phyloP scores from a whole-genome alignment of 371 early-diverging fungal genomes.

The Mortierella sp. region DNA sequence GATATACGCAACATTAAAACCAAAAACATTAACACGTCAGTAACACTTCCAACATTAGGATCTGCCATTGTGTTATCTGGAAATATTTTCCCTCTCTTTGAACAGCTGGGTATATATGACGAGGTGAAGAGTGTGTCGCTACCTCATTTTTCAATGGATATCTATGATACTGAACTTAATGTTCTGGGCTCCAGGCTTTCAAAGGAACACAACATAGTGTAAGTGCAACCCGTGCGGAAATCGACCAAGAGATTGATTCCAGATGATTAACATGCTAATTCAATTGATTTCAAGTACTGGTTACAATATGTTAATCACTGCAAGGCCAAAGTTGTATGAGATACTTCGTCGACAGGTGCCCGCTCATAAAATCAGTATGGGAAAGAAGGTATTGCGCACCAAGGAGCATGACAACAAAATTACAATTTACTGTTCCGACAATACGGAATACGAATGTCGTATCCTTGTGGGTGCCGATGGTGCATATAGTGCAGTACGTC shows the following conservation, averaged over 20 bases:
- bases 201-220: no score
- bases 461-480: conserved; percentile 29
- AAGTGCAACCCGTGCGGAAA: no score
- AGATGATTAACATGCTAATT: no score
- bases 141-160: not conserved
- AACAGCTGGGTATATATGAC: not conserved
- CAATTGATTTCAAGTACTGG: not conserved
- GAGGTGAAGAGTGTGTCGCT: not conserved
- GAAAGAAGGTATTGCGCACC: conserved; percentile 8
- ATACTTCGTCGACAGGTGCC: conserved; percentile 6
- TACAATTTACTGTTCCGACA: conserved; percentile 14
- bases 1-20: not conserved
- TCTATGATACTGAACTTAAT: not conserved
- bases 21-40: not conserved
- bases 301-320: conserved; percentile 5
- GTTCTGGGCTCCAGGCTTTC: not conserved
- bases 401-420: conserved; percentile 8
- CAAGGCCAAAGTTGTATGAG: conserved; percentile 13
- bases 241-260: no score
- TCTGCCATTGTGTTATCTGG: not conserved
- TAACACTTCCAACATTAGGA: not conserved
- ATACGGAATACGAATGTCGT: conserved; percentile 5
- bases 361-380: not conserved
- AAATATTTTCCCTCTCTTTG: not conserved
- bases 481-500: conserved; percentile 18